Conservation (phyloP, 164 flowering plant species). For the Brasenia schreberi region DNA sequence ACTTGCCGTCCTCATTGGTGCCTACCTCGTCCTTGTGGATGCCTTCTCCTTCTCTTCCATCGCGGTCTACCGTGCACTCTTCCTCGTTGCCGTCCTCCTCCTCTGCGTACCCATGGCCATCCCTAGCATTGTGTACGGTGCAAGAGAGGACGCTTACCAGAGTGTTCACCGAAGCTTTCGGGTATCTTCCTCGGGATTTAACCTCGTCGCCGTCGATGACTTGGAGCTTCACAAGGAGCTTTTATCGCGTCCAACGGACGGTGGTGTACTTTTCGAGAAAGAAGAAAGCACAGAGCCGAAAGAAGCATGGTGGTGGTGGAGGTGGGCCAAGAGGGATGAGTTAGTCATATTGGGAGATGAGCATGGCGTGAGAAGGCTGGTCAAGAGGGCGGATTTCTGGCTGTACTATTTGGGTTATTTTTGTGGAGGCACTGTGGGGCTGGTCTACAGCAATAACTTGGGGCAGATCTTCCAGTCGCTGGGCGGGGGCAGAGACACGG, state of each 20-base stretch:
- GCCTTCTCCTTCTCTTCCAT: conserved; percentile 15
- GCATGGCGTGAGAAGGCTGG: conserved; percentile 37
- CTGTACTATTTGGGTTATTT: conserved; percentile 71
- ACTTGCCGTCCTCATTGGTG: conserved; percentile 58
- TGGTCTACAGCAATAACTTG: conserved; percentile 86
- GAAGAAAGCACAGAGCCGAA: conserved; percentile 3
- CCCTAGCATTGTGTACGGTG: conserved; percentile 53
- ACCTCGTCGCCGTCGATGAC: conserved; percentile 58
- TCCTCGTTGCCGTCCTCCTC: conserved; percentile 51
- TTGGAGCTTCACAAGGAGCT: conserved; percentile 68
- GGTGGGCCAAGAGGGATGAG: conserved; percentile 20
- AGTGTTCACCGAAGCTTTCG: conserved; percentile 39
- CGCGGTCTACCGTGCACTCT: conserved; percentile 27
- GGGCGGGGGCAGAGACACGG: conserved; percentile 31
- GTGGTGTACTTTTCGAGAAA: conserved; percentile 15
- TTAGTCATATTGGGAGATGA: conserved; percentile 76
- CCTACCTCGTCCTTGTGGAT: conserved; percentile 54
- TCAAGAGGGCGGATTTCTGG: conserved; percentile 78
- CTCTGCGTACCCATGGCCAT: conserved; percentile 50
- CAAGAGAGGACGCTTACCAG: conserved; percentile 41
- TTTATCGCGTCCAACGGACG: background rate
- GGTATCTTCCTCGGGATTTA: conserved; percentile 41
- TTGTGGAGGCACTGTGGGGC: conserved; percentile 95
- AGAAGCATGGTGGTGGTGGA: conserved; percentile 5
- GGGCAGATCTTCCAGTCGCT: conserved; percentile 92